phyloP scores from a whole-genome alignment of 2,329 filamentous ascomycete species.

The Cercospora berteroae region DNA sequence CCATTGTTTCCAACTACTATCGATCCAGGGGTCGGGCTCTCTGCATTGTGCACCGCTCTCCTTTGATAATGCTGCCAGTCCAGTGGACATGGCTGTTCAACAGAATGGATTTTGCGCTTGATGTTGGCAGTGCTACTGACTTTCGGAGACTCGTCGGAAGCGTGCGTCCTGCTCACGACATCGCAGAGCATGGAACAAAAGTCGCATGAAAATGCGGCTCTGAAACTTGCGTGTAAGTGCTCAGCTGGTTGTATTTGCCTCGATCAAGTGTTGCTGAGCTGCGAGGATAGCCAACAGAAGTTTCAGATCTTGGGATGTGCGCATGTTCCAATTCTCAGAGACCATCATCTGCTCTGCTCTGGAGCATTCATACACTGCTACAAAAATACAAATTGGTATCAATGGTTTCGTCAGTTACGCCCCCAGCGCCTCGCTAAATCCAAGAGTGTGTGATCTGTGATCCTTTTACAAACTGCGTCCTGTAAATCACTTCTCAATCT shows the following conservation, averaged over 20 bases:
- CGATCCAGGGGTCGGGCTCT: no score
- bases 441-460: background rate
- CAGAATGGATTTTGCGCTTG: no score
- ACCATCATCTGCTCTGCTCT: background rate
- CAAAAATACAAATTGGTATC: slow-evolving; percentile 4
- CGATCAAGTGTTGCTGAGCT: background rate
- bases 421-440: slow-evolving; percentile 8
- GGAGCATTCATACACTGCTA: slow-evolving; percentile 1
- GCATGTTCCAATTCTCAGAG: background rate
- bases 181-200: background rate
- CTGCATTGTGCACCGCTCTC: no score
- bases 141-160: background rate
- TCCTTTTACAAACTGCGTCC: background rate
- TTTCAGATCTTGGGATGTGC: background rate
- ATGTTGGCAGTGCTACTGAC: background rate
- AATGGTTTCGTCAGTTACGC: background rate
- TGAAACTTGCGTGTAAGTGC: no score
- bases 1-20: no score
- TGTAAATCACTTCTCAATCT: slow-evolving; percentile 17
- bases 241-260: background rate
- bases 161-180: background rate
- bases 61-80: no score
- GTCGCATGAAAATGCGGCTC: background rate
- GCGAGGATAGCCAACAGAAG: background rate
- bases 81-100: no score